Evolutionary conservation across 257 asterid species (phyloP).

Genomic region (Datura wrightii): DNA sequence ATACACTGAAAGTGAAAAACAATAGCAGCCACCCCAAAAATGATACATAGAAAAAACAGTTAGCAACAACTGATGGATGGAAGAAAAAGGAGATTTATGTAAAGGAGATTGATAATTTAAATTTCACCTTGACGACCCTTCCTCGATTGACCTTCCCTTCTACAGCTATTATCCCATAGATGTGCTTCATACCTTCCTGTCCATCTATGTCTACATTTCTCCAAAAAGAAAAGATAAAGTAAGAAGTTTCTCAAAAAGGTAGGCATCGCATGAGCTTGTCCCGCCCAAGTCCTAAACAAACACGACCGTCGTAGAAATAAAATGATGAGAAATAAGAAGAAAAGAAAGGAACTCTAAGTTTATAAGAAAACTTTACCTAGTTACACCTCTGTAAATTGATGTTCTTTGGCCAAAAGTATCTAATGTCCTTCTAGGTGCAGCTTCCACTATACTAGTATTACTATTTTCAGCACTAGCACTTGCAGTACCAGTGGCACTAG

Average conservation of each 20-base stretch:
- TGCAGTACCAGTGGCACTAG: constrained; percentile 21
- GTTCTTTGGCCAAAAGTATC: constrained; percentile 98
- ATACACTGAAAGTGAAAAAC: constrained; percentile 55
- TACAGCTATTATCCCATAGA: constrained; percentile 93
- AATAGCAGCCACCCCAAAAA: constrained; percentile 32
- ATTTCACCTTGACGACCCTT: constrained; percentile 92
- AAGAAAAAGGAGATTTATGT: background rate
- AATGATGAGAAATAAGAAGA: background rate
- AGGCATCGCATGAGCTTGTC: background rate
- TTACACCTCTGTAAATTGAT: constrained; percentile 91
- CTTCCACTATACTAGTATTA: constrained; percentile 61
- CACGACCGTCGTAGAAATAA: background rate
- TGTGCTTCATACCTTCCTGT: constrained; percentile 96
- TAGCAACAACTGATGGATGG: background rate
- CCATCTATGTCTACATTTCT: constrained; percentile 79
- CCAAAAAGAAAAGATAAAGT: background rate
- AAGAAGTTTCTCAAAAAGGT: background rate
- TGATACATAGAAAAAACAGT: background rate
- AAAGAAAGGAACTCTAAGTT: background rate
- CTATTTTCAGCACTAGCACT: constrained; percentile 52
- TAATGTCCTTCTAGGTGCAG: constrained; percentile 66
- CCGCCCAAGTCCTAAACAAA: background rate
- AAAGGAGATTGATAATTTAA: background rate
- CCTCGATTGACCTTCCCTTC: constrained; percentile 92
- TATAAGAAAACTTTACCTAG: constrained; percentile 55